Conservation (phyloP, 2,329 filamentous ascomycete species). For the Ophiocordyceps robertsii region DNA sequence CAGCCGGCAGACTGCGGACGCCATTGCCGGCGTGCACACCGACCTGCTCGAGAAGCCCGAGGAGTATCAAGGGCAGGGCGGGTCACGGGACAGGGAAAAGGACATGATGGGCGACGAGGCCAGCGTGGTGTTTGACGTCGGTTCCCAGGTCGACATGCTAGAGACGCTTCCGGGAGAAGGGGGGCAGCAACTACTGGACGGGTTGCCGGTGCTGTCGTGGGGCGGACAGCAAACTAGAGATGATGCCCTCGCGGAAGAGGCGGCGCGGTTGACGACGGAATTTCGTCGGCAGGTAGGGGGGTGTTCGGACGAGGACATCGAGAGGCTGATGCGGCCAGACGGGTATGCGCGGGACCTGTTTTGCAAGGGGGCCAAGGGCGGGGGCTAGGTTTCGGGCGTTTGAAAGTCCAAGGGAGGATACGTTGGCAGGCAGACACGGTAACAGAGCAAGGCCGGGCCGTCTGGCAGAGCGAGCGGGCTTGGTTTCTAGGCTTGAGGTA, state of each 20-base stretch:
- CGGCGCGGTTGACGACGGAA: constrained; percentile 36
- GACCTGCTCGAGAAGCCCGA: constrained; percentile 65
- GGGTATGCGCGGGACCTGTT: constrained; percentile 48
- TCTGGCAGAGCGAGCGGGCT: no score
- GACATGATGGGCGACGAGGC: constrained; percentile 13
- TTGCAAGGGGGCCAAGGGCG: constrained; percentile 26
- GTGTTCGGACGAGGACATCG: constrained; percentile 31
- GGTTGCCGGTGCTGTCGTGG: constrained; percentile 50
- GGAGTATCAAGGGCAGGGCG: constrained; percentile 33
- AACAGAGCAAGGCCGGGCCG: no score
- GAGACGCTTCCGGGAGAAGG: constrained; percentile 32
- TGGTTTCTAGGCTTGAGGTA: no score
- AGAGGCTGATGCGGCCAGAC: constrained; percentile 9
- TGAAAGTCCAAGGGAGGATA: no score
- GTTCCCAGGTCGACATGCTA: constrained; percentile 30
- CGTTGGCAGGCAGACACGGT: no score
- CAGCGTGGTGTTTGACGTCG: constrained; percentile 24
- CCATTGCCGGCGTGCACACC: constrained; percentile 61
- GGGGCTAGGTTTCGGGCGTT: constrained; percentile 11
- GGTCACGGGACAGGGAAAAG: constrained; percentile 5
- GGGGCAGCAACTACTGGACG: constrained; percentile 25
- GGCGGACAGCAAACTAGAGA: constrained; percentile 37
- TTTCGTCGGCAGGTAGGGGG: constrained; percentile 57
- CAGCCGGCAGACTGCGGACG: constrained; percentile 34
- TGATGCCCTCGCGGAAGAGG: constrained; percentile 26